Evolutionary conservation across 2,329 filamentous ascomycete genomes (phyloP).

Genomic region (Thermoascus crustaceus): DNA sequence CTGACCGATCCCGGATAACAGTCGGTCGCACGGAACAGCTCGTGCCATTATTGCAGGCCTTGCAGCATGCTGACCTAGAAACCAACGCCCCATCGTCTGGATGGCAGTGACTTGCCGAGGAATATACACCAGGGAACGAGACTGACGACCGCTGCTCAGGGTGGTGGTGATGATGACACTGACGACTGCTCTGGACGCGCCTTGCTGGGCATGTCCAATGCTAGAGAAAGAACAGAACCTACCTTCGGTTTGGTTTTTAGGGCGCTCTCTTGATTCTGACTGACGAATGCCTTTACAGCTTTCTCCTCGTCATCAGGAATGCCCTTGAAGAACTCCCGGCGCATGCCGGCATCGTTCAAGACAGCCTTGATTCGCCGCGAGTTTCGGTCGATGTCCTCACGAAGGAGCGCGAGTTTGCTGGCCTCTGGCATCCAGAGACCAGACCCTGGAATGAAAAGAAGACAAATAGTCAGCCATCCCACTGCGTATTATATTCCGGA

Average conservation of each 20-base stretch:
- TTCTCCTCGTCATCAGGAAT: constrained; percentile 49
- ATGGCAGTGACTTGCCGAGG: no score
- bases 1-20: no score
- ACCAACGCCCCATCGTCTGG: no score
- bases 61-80: no score
- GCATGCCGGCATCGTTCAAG: constrained; percentile 54
- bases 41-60: no score
- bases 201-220: background rate
- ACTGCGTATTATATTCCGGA: background rate
- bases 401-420: constrained; percentile 55
- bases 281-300: constrained; percentile 61
- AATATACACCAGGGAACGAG: no score
- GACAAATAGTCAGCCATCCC: constrained; percentile 5
- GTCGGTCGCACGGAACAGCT: no score
- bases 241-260: constrained; percentile 84
- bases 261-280: constrained; percentile 62
- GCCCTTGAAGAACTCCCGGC: constrained; percentile 56
- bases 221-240: constrained; percentile 23
- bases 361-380: constrained; percentile 62
- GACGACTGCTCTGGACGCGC: background rate
- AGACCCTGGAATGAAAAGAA: constrained; percentile 46
- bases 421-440: constrained; percentile 75
- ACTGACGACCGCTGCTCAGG: no score
- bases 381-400: constrained; percentile 66
- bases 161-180: background rate